Conservation (phyloP, 148 eudicot species). For the Rhododendron williamsianum region DNA sequence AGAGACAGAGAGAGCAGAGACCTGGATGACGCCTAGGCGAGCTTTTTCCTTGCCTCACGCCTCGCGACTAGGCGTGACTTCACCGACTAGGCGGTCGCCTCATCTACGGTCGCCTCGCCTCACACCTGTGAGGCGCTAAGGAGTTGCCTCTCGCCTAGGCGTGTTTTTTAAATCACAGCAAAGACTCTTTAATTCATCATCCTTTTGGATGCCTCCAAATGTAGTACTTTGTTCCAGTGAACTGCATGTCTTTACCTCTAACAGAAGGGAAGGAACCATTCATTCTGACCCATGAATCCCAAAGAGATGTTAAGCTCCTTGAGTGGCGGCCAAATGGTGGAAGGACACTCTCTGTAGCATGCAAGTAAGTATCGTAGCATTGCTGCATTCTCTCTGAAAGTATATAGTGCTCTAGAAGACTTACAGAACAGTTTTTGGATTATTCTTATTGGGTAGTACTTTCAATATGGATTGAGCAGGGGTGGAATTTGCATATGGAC, state of each 20-base stretch:
- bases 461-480: conserved; percentile 37
- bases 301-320: conserved; percentile 68
- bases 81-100: too few species aligned
- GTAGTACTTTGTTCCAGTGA: not conserved
- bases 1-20: too few species aligned
- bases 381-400: not conserved
- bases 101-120: too few species aligned
- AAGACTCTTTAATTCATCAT: not conserved
- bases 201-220: conserved; percentile 1
- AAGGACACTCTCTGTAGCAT: conserved; percentile 83
- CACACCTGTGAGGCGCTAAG: too few species aligned
- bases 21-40: too few species aligned
- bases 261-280: conserved; percentile 80
- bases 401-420: not conserved
- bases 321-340: conserved; percentile 99
- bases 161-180: too few species aligned
- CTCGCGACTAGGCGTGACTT: too few species aligned
- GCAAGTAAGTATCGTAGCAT: conserved; percentile 62
- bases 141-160: too few species aligned
- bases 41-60: too few species aligned
- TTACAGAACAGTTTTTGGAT: not conserved
- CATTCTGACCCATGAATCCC: conserved; percentile 67
- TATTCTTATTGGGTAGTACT: not conserved
- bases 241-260: conserved; percentile 6
- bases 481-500: conserved; percentile 97